Conservation (phyloP, 805 yeast species). For the Suhomyces pyralidae region DNA sequence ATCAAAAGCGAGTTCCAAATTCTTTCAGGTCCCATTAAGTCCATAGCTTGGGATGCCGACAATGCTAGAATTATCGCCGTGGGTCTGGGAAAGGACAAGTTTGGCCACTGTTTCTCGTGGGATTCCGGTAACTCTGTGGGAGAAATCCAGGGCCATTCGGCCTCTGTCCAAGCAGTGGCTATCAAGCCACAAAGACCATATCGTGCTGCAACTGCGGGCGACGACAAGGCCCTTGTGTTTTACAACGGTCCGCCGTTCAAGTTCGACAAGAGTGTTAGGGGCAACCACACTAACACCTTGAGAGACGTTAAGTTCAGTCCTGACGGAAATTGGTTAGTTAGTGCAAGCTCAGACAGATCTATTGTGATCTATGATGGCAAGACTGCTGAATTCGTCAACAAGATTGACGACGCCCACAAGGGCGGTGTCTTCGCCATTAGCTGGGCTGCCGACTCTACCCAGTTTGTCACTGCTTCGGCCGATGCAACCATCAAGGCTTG, state of each 20-base stretch:
- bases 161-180: conserved; percentile 77
- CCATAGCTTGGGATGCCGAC: conserved; percentile 91
- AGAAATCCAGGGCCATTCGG: conserved; percentile 89
- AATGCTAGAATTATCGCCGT: conserved; percentile 84
- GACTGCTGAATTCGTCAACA: conserved; percentile 68
- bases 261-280: conserved; percentile 68
- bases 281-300: conserved; percentile 72
- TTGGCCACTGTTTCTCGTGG: conserved; percentile 89
- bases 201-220: conserved; percentile 89
- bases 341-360: conserved; percentile 82
- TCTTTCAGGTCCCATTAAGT: conserved; percentile 75
- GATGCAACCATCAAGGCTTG: conserved; percentile 73
- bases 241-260: conserved; percentile 93
- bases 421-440: conserved; percentile 81
- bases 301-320: conserved; percentile 82
- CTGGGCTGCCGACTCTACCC: conserved; percentile 56
- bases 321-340: conserved; percentile 68
- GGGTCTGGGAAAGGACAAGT: conserved; percentile 89
- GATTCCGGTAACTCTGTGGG: conserved; percentile 98
- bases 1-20: conserved; percentile 80
- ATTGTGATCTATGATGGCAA: conserved; percentile 83
- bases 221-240: conserved; percentile 82
- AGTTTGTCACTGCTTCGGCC: conserved; percentile 79
- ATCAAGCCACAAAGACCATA: conserved; percentile 86
- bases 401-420: conserved; percentile 53